Evolutionary conservation across 768 basidiomycete genomes (phyloP), one percentile per base, ranked within the genome.

Genomic region (Nidularia pulvinata): DNA sequence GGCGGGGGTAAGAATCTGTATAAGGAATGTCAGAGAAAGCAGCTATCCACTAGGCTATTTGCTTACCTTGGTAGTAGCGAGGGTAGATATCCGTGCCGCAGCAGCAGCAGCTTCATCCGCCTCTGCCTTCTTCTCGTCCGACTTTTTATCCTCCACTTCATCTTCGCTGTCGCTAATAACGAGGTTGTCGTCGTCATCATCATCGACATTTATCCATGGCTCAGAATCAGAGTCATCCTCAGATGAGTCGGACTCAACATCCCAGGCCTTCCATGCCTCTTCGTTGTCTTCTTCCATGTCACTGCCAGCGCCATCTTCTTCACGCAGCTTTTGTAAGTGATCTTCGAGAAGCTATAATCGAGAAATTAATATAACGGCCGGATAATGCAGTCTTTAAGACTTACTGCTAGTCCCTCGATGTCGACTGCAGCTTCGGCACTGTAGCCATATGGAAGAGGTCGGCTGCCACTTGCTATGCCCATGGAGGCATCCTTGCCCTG

Each of bases 401-500:
- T 43, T 69, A 95, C 91, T 56, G 85, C 78, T 57, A 99, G 79
- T 45, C 95, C 97, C 50, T 95, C 94, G 56, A 99, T 96, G 57
- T 93, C 89, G 45, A 86, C 82, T 1, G 89, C 87, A 5, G 86
- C 86, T 48, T 86, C 80, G 1, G 82, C 77, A 53, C 78, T 78
- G 61, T 96, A 89, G 16, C 97, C 96, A 64, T 88, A 99, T 2
- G 91, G 88, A 45, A 91, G 72, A 14, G 88, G 87, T 61, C 86
- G 83, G 33, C 65, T 72, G 33, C 86, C 90, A 42, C 68, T 70
- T n/a, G 77, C 74, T 42, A 89, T 68, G 25, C 85, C 86, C 78
- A 96, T 93, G 45, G 80, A 85, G 9, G 93, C 95, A 33, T 89
- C 88, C 78, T 98, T 98, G 46, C 97, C 96, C 89, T 92, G 57